Evolutionary conservation across 2,329 filamentous ascomycete species (phyloP).

Genomic region (Fusarium sp.): DNA sequence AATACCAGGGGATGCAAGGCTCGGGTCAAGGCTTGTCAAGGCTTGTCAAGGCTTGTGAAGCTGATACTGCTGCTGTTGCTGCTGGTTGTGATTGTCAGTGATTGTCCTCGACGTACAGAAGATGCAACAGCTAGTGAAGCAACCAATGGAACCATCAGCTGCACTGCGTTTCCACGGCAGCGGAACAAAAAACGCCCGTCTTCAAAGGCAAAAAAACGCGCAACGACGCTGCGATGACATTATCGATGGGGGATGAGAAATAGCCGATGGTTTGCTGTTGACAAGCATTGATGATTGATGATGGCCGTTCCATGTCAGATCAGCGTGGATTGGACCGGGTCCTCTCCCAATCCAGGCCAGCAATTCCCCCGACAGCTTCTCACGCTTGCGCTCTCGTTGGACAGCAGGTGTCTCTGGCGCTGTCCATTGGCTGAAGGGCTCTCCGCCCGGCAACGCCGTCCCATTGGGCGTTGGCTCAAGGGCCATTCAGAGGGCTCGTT

Average conservation of each 20-base stretch:
- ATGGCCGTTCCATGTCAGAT: slow-evolving; percentile 32
- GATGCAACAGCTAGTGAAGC: slow-evolving; percentile 15
- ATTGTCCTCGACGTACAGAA: slow-evolving; percentile 23
- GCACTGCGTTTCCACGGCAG: slow-evolving; percentile 9
- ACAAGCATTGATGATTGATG: slow-evolving; percentile 14
- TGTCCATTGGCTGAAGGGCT: slow-evolving; percentile 18
- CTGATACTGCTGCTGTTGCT: too few species aligned
- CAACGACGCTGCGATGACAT: slow-evolving; percentile 7
- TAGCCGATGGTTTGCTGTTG: slow-evolving; percentile 18
- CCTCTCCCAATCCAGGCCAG: slow-evolving; percentile 20
- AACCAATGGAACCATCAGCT: not conserved
- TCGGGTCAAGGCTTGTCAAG: slow-evolving; percentile 34
- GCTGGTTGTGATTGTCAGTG: slow-evolving; percentile 30
- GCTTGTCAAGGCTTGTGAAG: too few species aligned
- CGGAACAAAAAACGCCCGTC: slow-evolving; percentile 8
- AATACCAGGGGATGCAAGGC: slow-evolving; percentile 42
- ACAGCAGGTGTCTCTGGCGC: slow-evolving; percentile 4
- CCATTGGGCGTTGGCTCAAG: slow-evolving; percentile 17
- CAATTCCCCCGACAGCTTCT: slow-evolving; percentile 13
- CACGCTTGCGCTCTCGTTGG: slow-evolving; percentile 23
- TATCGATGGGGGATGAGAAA: slow-evolving; percentile 2
- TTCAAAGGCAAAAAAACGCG: not conserved
- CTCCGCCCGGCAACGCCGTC: slow-evolving; percentile 26
- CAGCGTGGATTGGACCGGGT: slow-evolving; percentile 23
- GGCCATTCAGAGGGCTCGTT: slow-evolving; percentile 7